Evolutionary conservation across 306 rosid species (phyloP), one percentile per base, ranked within the genome.

Genomic region (Betula pendula): DNA sequence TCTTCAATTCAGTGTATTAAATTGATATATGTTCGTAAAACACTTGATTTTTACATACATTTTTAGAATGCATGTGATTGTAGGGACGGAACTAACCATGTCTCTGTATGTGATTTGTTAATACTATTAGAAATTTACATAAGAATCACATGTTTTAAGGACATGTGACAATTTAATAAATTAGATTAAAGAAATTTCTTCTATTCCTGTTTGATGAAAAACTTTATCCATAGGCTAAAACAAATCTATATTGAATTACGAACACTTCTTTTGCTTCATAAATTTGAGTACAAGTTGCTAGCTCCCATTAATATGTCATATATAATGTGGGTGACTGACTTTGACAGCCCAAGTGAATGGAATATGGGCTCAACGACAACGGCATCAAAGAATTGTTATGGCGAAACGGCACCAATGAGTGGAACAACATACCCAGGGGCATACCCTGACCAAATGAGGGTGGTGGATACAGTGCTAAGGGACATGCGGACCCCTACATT

Each of bases 301-400:
- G 43, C n/a, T 13, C 8, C 40, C 67, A 4, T 29, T 29, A 6
- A 14, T 29, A 4, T 56, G n/a, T n/a, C n/a, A n/a, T n/a, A n/a
- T n/a, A n/a, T n/a, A n/a, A n/a, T n/a, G 33, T 75, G 76, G n/a
- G 33, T 45, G 58, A 29, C 11, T 29, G 29, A 48, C 1, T 15
- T 25, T 70, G 74, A 51, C 96, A 95, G 98, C 79, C 97, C 90
- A 68, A 87, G 72, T 59, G 98, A 92, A 80, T 90, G 97, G 98
- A 87, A 49, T 55, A 65, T 80, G 0, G 90, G 85, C 3, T 76
- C 85, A 42, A 67, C 89, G 35, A 68, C 91, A 6, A 55, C 79
- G 12, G 71, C 87, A 40, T 76, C 86, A 33, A 92, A 80, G 88
- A 92, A 90, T 75, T 96, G 98, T 79, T 92, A 96, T 68, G 97